These are phyloP conservation scores for Dittrichia graveolens DNA, from an alignment of 129 eudicot genomes.

Conservation along the genomic window DNA sequence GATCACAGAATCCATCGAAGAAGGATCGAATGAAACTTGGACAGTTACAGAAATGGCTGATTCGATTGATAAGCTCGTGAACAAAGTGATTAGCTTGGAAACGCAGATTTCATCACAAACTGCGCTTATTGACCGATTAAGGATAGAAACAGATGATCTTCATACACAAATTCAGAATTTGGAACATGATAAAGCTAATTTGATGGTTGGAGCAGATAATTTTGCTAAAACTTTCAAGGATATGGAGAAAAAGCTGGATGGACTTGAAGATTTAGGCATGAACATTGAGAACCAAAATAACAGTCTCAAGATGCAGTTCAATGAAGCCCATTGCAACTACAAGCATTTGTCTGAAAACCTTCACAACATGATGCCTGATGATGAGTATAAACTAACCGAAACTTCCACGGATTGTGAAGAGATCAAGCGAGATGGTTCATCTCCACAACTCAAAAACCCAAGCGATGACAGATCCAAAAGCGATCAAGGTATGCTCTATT, in stretches of 20 bases:
- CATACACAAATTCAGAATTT: conserved; percentile 58
- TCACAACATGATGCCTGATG: conserved; percentile 54
- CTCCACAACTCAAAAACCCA: background rate
- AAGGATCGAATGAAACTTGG: conserved; percentile 29
- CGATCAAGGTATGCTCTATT: too few relatives aligned
- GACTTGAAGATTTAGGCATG: conserved; percentile 49
- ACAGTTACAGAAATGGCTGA: conserved; percentile 83
- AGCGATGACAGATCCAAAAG: background rate
- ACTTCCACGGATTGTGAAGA: conserved; percentile 5
- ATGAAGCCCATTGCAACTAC: conserved; percentile 52
- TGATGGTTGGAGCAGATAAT: conserved; percentile 36
- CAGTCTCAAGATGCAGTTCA: conserved; percentile 52
- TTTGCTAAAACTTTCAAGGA: conserved; percentile 51
- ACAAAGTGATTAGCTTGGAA: conserved; percentile 69
- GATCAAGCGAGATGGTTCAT: background rate
- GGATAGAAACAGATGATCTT: conserved; percentile 69
- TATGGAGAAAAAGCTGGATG: conserved; percentile 62
- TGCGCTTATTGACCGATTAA: conserved; percentile 66
- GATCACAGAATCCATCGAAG: conserved; percentile 35
- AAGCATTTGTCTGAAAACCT: conserved; percentile 57
- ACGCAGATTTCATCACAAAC: conserved; percentile 70
- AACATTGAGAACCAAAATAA: conserved; percentile 50
- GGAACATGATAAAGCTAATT: conserved; percentile 63
- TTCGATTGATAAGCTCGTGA: conserved; percentile 79
- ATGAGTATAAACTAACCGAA: conserved; percentile 32